Evolutionary conservation across 2,329 filamentous ascomycete genomes (phyloP), one percentile per base, ranked within the genome.

Genomic region (Colletotrichum nymphaeae): DNA sequence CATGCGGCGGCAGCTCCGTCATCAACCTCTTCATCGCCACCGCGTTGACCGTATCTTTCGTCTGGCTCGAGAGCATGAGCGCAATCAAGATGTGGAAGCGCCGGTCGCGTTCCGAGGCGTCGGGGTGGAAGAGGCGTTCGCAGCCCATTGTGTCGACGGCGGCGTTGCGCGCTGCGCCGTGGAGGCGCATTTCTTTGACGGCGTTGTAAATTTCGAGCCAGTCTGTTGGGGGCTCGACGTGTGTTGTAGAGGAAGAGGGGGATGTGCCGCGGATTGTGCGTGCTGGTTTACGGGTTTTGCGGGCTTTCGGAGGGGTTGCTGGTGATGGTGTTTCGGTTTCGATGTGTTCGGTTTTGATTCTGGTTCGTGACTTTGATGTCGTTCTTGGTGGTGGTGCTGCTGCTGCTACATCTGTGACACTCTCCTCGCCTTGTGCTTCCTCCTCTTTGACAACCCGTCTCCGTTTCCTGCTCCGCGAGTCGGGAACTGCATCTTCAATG

Each of bases 91-190:
- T 97, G 79, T 98, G 95, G 78, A 97, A 95, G 7, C 95, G 90
- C 80, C 91, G 91, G 79, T 90, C 89, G 71, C 84, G 86, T 30
- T 86, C 80, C 70, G 84, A 86, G 12, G 88, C 87, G 1, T 78
- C 82, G 19, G 84, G 81, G 60, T 88, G 84, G 3, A 93, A 94
- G 11, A 97, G 87, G 8, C 90, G 89, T 83, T 95, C 95, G 83
- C 97, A 99, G 12, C 97, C 97, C 95, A 98, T 98, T 0, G 96
- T 98, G 82, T 99, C 97, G 12, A 99, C 97, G 0, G 96, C 94
- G 1, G 97, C 97, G 89, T 93, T 83, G 85, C 89, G 80, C 80
- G 93, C 84, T 84, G 83, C 79, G 3, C 87, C 88, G 0, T 84
- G 80, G 5, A 83, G 81, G 2, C 91, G 92, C 95, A 98, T 98